phyloP scores from a whole-genome alignment of 2,329 filamentous ascomycete species.

The Scytalidium lignicola region DNA sequence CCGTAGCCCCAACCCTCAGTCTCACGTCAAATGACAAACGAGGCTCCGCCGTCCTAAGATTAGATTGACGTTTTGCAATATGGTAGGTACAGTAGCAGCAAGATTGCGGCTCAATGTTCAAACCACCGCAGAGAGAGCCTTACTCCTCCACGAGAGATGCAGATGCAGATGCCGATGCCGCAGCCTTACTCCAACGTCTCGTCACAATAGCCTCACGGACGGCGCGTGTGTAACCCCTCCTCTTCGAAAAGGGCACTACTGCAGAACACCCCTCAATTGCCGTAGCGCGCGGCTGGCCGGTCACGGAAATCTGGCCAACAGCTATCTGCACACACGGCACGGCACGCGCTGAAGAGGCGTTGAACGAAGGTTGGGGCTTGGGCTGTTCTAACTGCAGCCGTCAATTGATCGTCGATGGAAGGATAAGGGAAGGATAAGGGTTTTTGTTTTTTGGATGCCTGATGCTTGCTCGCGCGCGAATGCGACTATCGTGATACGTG shows the following conservation, averaged over 20 bases:
- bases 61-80: not conserved
- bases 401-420: too few relatives aligned
- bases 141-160: too few relatives aligned
- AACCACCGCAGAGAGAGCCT: too few relatives aligned
- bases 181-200: conserved; percentile 1
- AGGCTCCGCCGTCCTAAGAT: not conserved
- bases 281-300: not conserved
- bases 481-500: too few relatives aligned
- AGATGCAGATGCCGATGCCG: not conserved
- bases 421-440: too few relatives aligned
- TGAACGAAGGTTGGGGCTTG: not conserved
- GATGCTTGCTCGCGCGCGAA: too few relatives aligned
- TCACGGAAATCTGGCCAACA: not conserved
- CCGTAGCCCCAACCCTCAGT: not conserved
- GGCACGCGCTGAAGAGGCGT: not conserved
- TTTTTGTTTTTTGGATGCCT: too few relatives aligned
- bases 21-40: not conserved
- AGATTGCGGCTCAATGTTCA: too few relatives aligned
- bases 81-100: too few relatives aligned
- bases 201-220: not conserved
- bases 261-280: not conserved
- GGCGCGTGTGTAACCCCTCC: not conserved
- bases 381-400: too few relatives aligned
- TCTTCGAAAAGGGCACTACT: not conserved
- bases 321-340: not conserved